Conservation (phyloP, 345 rosid species). For the Hibiscus mutabilis region DNA sequence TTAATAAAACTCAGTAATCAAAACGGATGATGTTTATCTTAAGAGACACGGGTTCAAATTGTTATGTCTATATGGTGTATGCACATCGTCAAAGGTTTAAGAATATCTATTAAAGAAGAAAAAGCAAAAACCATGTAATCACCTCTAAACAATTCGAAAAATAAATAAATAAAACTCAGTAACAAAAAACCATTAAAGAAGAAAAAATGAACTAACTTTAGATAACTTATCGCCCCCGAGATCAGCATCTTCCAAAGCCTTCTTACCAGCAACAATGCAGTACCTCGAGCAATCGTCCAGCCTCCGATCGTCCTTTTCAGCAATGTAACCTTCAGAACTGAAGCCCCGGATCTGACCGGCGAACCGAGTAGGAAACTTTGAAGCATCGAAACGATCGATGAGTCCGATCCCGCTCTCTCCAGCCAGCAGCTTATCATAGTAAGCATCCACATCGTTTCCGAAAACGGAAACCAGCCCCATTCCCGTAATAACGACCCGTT, state of each 20-base stretch:
- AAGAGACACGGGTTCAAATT: no score
- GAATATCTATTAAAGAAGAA: no score
- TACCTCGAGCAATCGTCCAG: slow-evolving; percentile 94
- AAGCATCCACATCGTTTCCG: slow-evolving; percentile 79
- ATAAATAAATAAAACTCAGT: neutral
- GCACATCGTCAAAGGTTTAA: no score
- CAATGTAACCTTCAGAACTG: slow-evolving; percentile 65
- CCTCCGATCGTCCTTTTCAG: slow-evolving; percentile 85
- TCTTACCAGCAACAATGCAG: slow-evolving; percentile 95
- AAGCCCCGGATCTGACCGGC: slow-evolving; percentile 99
- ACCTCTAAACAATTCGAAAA: neutral
- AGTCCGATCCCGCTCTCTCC: slow-evolving; percentile 88
- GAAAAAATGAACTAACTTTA: slow-evolving; percentile 34
- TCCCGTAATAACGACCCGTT: slow-evolving; percentile 90
- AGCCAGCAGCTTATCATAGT: slow-evolving; percentile 70
- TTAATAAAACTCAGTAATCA: no score
- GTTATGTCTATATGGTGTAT: no score
- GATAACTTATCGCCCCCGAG: slow-evolving; percentile 66
- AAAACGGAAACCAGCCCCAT: slow-evolving; percentile 93
- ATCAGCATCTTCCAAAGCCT: slow-evolving; percentile 81
- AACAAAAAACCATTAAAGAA: neutral
- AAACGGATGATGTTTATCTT: no score
- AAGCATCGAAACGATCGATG: slow-evolving; percentile 91
- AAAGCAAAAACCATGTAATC: no score
- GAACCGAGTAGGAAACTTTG: slow-evolving; percentile 88